Conservation (phyloP, 495 filamentous ascomycete genomes). For the Penicillium chermesinum region DNA sequence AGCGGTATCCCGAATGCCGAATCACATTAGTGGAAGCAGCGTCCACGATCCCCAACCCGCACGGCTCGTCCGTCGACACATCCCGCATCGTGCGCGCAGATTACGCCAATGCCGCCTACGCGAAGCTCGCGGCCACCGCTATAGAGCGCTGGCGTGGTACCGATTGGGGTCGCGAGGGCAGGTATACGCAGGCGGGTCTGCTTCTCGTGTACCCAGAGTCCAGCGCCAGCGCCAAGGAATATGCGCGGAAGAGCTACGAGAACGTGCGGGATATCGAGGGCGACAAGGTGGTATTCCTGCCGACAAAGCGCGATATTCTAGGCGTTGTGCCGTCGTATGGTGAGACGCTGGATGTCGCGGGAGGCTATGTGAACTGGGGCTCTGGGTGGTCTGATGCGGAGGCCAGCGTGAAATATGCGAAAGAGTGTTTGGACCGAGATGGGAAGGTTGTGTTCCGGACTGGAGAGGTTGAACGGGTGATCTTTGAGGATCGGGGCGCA, state of each 20-base stretch:
- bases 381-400: conserved; percentile 86
- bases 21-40: conserved; percentile 69
- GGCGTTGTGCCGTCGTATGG: conserved; percentile 39
- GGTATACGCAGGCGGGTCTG: conserved; percentile 74
- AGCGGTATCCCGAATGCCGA: conserved; percentile 46
- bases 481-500: conserved; percentile 23
- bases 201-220: conserved; percentile 56
- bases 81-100: conserved; percentile 79
- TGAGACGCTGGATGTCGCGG: conserved; percentile 48
- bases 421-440: conserved; percentile 55
- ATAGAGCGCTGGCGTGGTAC: conserved; percentile 66
- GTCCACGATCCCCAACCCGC: conserved; percentile 59
- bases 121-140: conserved; percentile 60
- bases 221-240: conserved; percentile 50
- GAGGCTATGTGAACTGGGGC: conserved; percentile 74
- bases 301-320: conserved; percentile 35
- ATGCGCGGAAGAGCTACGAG: conserved; percentile 60
- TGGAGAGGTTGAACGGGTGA: conserved; percentile 55
- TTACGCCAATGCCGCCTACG: conserved; percentile 70
- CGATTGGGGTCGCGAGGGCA: conserved; percentile 55
- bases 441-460: conserved; percentile 59
- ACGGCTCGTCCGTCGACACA: conserved; percentile 68
- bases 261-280: conserved; percentile 50
- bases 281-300: conserved; percentile 48
- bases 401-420: conserved; percentile 61